These are phyloP conservation scores for cucumber (Cucumis sativus) DNA, from an alignment of 306 rosid genomes.

Conservation along the genomic window DNA sequence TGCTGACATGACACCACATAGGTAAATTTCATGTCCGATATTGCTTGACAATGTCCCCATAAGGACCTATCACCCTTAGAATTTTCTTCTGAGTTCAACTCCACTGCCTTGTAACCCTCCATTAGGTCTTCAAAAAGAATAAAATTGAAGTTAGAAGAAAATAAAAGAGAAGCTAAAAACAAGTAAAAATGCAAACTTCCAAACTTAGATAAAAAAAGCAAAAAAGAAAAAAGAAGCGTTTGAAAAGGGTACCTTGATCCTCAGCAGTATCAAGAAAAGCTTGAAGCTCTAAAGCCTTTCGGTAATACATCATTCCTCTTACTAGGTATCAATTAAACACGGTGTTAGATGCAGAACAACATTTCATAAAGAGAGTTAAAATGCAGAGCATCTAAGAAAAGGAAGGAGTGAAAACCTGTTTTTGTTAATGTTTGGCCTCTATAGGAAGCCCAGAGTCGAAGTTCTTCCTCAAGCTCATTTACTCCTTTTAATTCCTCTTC, in stretches of 20 bases:
- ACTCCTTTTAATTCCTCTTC: conserved; percentile 73
- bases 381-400: neutral
- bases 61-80: conserved; percentile 72
- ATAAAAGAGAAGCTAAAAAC: neutral
- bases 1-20: conserved; percentile 95
- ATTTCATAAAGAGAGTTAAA: neutral
- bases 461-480: conserved; percentile 64
- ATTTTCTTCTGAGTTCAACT: conserved; percentile 62
- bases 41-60: conserved; percentile 91
- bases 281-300: conserved; percentile 95
- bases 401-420: conserved; percentile 39
- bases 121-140: conserved; percentile 52
- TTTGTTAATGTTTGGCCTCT: conserved; percentile 95
- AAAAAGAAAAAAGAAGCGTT: neutral
- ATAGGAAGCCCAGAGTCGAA: conserved; percentile 94
- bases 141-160: conserved; percentile 9
- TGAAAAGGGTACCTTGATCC: conserved; percentile 50
- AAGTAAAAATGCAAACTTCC: neutral
- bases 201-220: neutral
- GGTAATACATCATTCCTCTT: conserved; percentile 96
- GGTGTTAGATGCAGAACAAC: conserved; percentile 10
- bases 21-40: conserved; percentile 91
- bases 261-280: conserved; percentile 95
- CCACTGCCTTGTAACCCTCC: conserved; percentile 94
- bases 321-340: conserved; percentile 29